These are phyloP conservation scores for Globisporangium middletonii DNA, from an alignment of 352 stramenopile species.

Conservation along the genomic window DNA sequence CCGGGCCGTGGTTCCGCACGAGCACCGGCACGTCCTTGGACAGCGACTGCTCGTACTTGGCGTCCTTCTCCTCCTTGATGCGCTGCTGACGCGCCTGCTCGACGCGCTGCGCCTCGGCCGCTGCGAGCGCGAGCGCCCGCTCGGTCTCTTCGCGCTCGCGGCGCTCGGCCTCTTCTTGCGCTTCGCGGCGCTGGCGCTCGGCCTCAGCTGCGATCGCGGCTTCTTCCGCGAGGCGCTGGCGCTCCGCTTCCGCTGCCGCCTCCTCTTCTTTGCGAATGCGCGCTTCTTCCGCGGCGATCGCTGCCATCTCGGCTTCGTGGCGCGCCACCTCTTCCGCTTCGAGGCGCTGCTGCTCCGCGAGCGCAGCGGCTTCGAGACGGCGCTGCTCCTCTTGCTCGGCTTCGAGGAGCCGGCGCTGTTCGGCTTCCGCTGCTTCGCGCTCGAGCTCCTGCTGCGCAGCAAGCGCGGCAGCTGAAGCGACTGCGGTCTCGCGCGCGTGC, in stretches of 20 bases:
- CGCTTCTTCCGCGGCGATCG: slow-evolving; percentile 10
- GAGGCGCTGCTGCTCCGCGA: slow-evolving; percentile 23
- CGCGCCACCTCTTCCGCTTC: slow-evolving; percentile 23
- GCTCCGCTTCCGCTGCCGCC: slow-evolving; percentile 7
- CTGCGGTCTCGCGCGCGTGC: slow-evolving; percentile 7
- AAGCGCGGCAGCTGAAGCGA: not conserved
- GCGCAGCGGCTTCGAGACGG: slow-evolving; percentile 19
- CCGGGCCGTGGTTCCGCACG: slow-evolving; percentile 62
- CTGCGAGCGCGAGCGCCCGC: slow-evolving; percentile 35
- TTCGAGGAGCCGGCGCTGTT: not conserved
- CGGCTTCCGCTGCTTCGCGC: slow-evolving; percentile 5
- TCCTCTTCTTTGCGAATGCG: not conserved
- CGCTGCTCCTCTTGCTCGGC: slow-evolving; percentile 25
- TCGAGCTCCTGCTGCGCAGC: slow-evolving; percentile 1
- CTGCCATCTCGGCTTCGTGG: slow-evolving; percentile 13
- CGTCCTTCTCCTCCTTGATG: slow-evolving; percentile 61
- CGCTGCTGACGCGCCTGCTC: slow-evolving; percentile 41
- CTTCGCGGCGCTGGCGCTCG: slow-evolving; percentile 2
- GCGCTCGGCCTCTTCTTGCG: slow-evolving; percentile 18
- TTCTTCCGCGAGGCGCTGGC: slow-evolving; percentile 12
- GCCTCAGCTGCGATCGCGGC: slow-evolving; percentile 8
- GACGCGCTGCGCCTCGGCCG: slow-evolving; percentile 31
- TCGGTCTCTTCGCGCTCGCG: slow-evolving; percentile 24
- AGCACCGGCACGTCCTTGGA: slow-evolving; percentile 85
- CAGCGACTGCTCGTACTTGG: slow-evolving; percentile 83